A percentile compares a stretch with the other conserved stretches of the same genome.
These are phyloP conservation scores for Draba incana DNA, from an alignment of 345 rosid genomes.

Conservation along the genomic window DNA sequence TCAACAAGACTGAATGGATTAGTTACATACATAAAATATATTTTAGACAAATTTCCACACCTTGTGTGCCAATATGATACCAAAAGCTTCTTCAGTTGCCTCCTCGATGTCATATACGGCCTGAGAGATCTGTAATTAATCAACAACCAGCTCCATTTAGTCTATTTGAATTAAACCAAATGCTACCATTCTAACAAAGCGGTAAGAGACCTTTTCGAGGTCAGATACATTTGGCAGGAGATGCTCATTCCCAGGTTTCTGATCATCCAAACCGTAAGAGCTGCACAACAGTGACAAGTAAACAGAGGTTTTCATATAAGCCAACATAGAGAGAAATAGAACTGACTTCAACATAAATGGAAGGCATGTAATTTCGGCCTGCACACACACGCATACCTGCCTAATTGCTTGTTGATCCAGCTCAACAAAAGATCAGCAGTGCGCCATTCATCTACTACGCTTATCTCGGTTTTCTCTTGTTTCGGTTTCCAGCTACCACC, in stretches of 20 bases:
- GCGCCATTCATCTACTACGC: constrained; percentile 63
- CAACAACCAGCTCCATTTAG: constrained; percentile 29
- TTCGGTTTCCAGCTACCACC: constrained; percentile 66
- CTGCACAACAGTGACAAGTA: constrained; percentile 47
- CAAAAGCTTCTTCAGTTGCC: constrained; percentile 82
- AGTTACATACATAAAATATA: neutral
- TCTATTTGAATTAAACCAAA: constrained; percentile 5
- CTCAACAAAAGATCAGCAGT: constrained; percentile 81
- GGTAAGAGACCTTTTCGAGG: constrained; percentile 67
- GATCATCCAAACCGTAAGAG: constrained; percentile 79
- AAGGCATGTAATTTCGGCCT: constrained; percentile 8
- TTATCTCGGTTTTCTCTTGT: constrained; percentile 62
- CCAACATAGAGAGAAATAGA: constrained; percentile 8
- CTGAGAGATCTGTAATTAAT: constrained; percentile 64
- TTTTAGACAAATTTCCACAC: constrained; percentile 37
- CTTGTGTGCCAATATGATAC: constrained; percentile 76
- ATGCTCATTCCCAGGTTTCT: constrained; percentile 74
- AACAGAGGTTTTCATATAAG: neutral
- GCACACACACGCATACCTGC: constrained; percentile 57
- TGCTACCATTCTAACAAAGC: constrained; percentile 7
- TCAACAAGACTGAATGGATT: constrained; percentile 21
- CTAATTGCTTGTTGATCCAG: constrained; percentile 87
- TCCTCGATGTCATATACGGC: constrained; percentile 93
- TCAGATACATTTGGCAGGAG: constrained; percentile 72
- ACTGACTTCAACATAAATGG: neutral